Base-by-base conservation (phyloP, 257 asterid species). In the Nyctanthes arbortristis region DNA sequence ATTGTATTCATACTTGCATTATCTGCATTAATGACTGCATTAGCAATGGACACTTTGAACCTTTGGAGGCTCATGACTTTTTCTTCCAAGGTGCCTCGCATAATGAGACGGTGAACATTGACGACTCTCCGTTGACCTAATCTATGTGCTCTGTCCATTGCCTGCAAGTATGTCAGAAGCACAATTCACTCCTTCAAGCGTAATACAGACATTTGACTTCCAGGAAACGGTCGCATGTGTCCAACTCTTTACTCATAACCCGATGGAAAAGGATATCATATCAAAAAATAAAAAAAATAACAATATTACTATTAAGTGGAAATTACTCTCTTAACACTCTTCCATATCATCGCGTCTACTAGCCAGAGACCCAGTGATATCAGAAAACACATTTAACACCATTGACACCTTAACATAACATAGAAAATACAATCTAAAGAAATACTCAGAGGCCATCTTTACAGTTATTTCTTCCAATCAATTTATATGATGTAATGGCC, bases 81-180 rank as follows among this genome's bases (percentile, higher is more conserved):
- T 84, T 94, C 99, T 80, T 94, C 99, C 88, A 94, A 77, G 56
- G 97, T 89, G 82, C 99, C 99, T 85, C 97, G 80, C 99, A 94
- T 94, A 71, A 94, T 94, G 28, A 94, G 96, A 34, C 99, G 97
- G 72, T 94, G 97, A 55, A 94, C 99, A 65, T 91, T 84, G 14
- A 94, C 99, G 45, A 94, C 99, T 75, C 88, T 94, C 73, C 85
- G 80, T 84, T 94, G 99, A 31, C 99, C 99, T 70, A 94, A 80
- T 77, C 99, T 88, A 81, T 94, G 97, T 40, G 99, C 99, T 83
- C 99, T 85, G 78, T 94, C 99, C 99, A 94, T 94, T 76, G 99
- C 99, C 99, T 94, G 87, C 76, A 80, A 68, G 56, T 60, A 65
- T 39, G 57, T 68, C 67, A 33, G 30, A 33, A 47, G 64, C 33